Evolutionary conservation across 1,284 basidiomycete genomes (phyloP).

Genomic region (Phylloboletellus chloephorus): DNA sequence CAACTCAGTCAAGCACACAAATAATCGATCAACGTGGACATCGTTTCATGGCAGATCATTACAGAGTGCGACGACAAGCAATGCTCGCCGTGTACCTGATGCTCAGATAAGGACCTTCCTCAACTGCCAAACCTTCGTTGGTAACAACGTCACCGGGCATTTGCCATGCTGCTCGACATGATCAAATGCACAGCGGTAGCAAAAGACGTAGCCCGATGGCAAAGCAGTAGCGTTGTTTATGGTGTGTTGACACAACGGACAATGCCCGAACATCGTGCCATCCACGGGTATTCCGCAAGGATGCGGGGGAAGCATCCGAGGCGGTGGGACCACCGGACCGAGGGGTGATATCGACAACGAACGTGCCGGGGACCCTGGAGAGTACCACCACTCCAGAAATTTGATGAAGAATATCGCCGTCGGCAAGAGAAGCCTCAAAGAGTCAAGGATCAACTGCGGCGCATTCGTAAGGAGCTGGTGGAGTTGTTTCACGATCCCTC

Average conservation of each 20-base stretch:
- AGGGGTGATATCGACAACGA: slow-evolving; percentile 54
- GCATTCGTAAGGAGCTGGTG: slow-evolving; percentile 45
- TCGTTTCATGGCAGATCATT: slow-evolving; percentile 16
- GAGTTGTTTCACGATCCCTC: slow-evolving; percentile 39
- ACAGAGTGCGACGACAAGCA: slow-evolving; percentile 5
- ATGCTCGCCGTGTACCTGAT: not conserved
- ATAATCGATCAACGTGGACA: slow-evolving; percentile 9
- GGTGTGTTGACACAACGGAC: slow-evolving; percentile 73
- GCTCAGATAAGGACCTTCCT: slow-evolving; percentile 78
- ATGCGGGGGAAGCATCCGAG: slow-evolving; percentile 68
- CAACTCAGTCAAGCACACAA: slow-evolving; percentile 1
- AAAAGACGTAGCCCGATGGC: slow-evolving; percentile 92
- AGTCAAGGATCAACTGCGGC: slow-evolving; percentile 65
- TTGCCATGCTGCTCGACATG: slow-evolving; percentile 72
- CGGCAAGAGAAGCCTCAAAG: slow-evolving; percentile 79
- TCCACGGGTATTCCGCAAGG: slow-evolving; percentile 59
- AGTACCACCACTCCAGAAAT: slow-evolving; percentile 99
- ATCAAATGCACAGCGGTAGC: slow-evolving; percentile 88
- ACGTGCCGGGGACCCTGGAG: slow-evolving; percentile 83
- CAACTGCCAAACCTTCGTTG: slow-evolving; percentile 73
- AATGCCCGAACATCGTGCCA: slow-evolving; percentile 66
- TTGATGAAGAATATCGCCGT: slow-evolving; percentile 95
- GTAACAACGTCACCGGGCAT: slow-evolving; percentile 86
- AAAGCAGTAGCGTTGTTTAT: slow-evolving; percentile 89
- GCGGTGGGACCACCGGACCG: slow-evolving; percentile 69